A percentile compares a stretch with the other conserved stretches of the same genome.
phyloP scores from a whole-genome alignment of 345 rosid species.

The Salix viminalis region DNA sequence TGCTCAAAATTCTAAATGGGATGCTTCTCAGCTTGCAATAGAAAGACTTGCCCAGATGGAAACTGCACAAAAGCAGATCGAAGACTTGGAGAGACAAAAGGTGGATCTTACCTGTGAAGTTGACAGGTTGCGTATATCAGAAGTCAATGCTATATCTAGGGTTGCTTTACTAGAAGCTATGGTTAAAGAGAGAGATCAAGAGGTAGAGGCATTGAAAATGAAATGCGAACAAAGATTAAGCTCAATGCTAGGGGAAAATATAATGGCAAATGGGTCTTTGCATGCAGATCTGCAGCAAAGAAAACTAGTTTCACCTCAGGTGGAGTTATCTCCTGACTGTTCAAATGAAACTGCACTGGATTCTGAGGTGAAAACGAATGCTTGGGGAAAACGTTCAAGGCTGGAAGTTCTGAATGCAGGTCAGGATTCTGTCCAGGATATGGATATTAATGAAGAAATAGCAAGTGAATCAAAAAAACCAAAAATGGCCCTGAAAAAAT shows the following conservation, averaged over 20 bases:
- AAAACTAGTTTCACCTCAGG: neutral
- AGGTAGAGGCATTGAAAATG: conserved; percentile 17
- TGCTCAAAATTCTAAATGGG: conserved; percentile 20
- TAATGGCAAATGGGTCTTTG: neutral
- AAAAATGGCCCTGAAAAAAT: conserved; percentile 25
- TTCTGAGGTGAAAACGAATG: neutral
- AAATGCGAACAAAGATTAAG: conserved; percentile 5
- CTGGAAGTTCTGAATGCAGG: conserved; percentile 21
- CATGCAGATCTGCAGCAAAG: neutral
- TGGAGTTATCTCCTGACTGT: neutral
- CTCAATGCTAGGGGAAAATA: neutral
- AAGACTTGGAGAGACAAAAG: conserved; percentile 28
- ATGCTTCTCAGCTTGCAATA: conserved; percentile 23
- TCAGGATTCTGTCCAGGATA: conserved; percentile 15
- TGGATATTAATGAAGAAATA: conserved; percentile 15
- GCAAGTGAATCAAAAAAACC: conserved; percentile 17
- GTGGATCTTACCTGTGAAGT: conserved; percentile 16
- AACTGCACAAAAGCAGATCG: conserved; percentile 17
- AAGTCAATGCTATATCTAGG: conserved; percentile 5
- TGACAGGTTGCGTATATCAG: conserved; percentile 8
- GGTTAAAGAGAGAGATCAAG: conserved; percentile 18
- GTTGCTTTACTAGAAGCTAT: conserved; percentile 16
- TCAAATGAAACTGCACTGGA: neutral
- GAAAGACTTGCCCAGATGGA: conserved; percentile 29
- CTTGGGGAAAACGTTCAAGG: conserved; percentile 34